Conservation (phyloP, 768 basidiomycete genomes). For the Mycena epipterygia region DNA sequence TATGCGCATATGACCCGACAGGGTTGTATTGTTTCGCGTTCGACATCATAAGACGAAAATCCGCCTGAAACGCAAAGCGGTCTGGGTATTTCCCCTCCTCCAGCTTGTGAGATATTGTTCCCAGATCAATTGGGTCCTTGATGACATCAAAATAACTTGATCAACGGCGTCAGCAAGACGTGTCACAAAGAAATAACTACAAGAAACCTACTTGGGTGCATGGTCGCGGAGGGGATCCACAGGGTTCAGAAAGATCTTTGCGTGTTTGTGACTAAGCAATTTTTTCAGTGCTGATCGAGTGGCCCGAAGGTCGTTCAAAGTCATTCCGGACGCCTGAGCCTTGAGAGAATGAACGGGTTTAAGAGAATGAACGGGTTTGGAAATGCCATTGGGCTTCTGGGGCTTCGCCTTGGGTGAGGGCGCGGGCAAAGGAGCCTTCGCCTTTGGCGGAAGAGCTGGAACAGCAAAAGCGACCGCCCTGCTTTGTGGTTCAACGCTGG, state of each 20-base stretch:
- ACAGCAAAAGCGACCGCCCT: slow-evolving; percentile 54
- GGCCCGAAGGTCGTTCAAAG: slow-evolving; percentile 78
- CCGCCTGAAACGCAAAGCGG: slow-evolving; percentile 85
- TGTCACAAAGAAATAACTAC: slow-evolving; percentile 4
- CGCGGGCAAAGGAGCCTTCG: slow-evolving; percentile 1
- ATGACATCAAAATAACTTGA: slow-evolving; percentile 91
- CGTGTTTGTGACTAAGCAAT: slow-evolving; percentile 79
- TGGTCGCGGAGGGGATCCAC: slow-evolving; percentile 97
- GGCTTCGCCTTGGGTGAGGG: slow-evolving; percentile 32
- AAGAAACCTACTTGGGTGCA: slow-evolving; percentile 77
- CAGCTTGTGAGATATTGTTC: slow-evolving; percentile 89
- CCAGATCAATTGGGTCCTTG: slow-evolving; percentile 95
- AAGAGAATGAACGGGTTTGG: slow-evolving; percentile 65
- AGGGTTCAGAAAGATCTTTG: slow-evolving; percentile 83
- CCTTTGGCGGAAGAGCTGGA: slow-evolving; percentile 42
- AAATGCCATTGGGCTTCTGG: slow-evolving; percentile 34
- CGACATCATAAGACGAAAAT: slow-evolving; percentile 88
- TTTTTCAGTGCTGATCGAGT: slow-evolving; percentile 87
- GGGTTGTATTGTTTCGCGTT: slow-evolving; percentile 93
- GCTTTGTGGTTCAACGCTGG: slow-evolving; percentile 48
- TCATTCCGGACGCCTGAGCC: slow-evolving; percentile 84
- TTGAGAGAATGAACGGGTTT: slow-evolving; percentile 71
- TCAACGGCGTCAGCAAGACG: no score
- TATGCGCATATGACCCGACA: slow-evolving; percentile 77
- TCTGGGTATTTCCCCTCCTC: slow-evolving; percentile 89